Base-by-base conservation (phyloP, 345 rosid genomes). In the Linum usitatissimum region DNA sequence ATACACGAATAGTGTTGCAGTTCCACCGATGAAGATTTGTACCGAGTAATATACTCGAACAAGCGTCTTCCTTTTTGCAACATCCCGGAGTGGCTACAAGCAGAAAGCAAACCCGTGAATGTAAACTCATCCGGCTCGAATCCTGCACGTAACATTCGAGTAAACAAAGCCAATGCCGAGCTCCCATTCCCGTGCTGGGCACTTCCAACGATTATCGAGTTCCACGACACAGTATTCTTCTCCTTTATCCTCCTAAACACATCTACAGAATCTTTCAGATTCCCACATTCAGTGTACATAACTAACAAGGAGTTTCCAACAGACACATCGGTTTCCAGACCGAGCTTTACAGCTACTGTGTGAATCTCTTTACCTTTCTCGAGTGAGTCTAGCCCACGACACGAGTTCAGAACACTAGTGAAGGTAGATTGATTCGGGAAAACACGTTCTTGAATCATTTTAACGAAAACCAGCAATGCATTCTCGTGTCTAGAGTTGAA, bases 351-450 rank as follows among this genome's bases (percentile, higher is more conserved):
- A 0, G 77, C 69, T 34, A 80, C 59, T 0, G 78, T 67, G 56
- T 90, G 97, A 51, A 90, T 67, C 81, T 76, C 87, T 63, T 66
- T 85, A 63, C 92, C 95, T 70, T 58, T 66, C 67, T 85, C 87
- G n/a, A 85, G 60, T 64, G 85, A 61, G 77, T 86, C 88, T 64
- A 85, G 69, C 61, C 77, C 78, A 64, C 83, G 64, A 48, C 92
- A 87, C 40, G 88, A 84, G 70, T 80, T 84, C 75, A 87, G 71
- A 62, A 77, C 82, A 40, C 87, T 84, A 18, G 79, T 75, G 61
- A 90, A 78, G 34, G 97, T 83, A 64, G 88, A 85, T 42, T 87
- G 92, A 70, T 85, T 81, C 3, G 97, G 95, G 59, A 78, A 66
- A 31, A 85, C 66, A 40, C 62, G 65, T 49, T 61, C 49, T 74